A percentile compares a stretch with the other conserved stretches of the same genome.
Evolutionary conservation across 2,329 filamentous ascomycete genomes (phyloP).

Genomic region (Apiospora phragmitis): DNA sequence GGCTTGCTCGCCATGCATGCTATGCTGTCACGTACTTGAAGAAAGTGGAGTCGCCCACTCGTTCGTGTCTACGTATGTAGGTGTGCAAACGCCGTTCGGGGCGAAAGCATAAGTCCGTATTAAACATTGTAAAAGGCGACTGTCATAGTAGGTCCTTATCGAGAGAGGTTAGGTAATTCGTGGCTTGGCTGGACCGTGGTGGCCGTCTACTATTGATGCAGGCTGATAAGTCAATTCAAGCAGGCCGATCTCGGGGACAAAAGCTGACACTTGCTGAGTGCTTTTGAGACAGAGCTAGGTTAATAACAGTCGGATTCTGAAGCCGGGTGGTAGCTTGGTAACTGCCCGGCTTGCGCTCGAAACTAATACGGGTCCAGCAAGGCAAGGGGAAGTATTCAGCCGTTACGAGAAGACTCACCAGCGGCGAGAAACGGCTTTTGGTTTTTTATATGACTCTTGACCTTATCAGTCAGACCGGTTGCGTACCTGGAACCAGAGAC

Average conservation of each 20-base stretch:
- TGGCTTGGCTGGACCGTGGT: background rate
- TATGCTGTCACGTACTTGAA: background rate
- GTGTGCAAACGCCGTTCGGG: background rate
- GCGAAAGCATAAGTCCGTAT: too few relatives aligned
- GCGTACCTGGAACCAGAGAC: background rate
- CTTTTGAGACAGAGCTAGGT: background rate
- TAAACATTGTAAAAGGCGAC: background rate
- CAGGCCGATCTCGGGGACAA: background rate
- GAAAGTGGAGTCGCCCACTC: background rate
- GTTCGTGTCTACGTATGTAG: background rate
- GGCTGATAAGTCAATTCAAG: background rate
- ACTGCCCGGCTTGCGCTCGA: background rate
- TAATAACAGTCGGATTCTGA: background rate
- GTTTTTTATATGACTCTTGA: background rate
- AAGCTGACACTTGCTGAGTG: background rate
- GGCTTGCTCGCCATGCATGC: background rate
- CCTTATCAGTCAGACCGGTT: slow-evolving; percentile 3
- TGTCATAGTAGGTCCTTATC: slow-evolving; percentile 5
- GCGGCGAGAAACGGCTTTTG: background rate
- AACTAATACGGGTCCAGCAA: background rate
- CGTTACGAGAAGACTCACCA: background rate
- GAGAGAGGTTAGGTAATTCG: background rate
- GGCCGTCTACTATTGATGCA: background rate
- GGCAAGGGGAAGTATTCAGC: background rate
- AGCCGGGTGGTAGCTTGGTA: background rate